These are phyloP conservation scores for Pyricularia sp. DNA, from an alignment of 2,329 filamentous ascomycete genomes.

Conservation along the genomic window DNA sequence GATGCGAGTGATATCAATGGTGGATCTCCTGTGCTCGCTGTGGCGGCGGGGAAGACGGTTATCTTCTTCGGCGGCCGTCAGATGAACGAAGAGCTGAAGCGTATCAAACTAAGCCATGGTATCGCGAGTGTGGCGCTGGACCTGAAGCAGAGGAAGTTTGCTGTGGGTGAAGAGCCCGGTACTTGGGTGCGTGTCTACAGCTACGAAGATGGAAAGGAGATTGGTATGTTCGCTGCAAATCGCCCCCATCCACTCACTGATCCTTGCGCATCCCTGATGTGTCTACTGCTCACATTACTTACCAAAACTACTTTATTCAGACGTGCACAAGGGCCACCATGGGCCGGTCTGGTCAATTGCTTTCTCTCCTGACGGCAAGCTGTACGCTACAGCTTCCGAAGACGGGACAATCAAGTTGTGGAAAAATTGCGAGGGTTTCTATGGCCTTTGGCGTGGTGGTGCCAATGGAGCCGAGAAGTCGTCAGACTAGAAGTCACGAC, in stretches of 20 bases:
- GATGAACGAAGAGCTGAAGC: slow-evolving; percentile 64
- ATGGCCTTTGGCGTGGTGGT: slow-evolving; percentile 50
- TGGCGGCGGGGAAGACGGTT: slow-evolving; percentile 85
- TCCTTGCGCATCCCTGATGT: neutral
- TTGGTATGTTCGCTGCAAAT: slow-evolving; percentile 37
- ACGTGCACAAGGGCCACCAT: slow-evolving; percentile 92
- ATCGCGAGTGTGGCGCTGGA: slow-evolving; percentile 87
- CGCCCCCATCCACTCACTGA: neutral
- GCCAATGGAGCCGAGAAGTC: slow-evolving; percentile 16
- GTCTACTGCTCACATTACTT: neutral
- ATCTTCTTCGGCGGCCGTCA: slow-evolving; percentile 77
- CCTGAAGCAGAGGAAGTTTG: slow-evolving; percentile 64
- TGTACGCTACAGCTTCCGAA: slow-evolving; percentile 93
- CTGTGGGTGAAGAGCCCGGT: slow-evolving; percentile 81
- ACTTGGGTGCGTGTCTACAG: slow-evolving; percentile 96
- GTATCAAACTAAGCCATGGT: slow-evolving; percentile 66
- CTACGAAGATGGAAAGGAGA: slow-evolving; percentile 68
- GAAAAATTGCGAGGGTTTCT: slow-evolving; percentile 56
- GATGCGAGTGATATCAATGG: slow-evolving; percentile 50
- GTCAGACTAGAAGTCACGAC: slow-evolving; percentile 23
- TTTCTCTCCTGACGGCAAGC: slow-evolving; percentile 88
- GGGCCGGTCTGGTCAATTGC: slow-evolving; percentile 93
- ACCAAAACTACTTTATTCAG: slow-evolving; percentile 27
- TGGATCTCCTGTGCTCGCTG: slow-evolving; percentile 63
- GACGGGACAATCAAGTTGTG: slow-evolving; percentile 95